A percentile compares a stretch with the other conserved stretches of the same genome.
Evolutionary conservation across 345 rosid genomes (phyloP).

Genomic region (Eucalyptus curtisii): DNA sequence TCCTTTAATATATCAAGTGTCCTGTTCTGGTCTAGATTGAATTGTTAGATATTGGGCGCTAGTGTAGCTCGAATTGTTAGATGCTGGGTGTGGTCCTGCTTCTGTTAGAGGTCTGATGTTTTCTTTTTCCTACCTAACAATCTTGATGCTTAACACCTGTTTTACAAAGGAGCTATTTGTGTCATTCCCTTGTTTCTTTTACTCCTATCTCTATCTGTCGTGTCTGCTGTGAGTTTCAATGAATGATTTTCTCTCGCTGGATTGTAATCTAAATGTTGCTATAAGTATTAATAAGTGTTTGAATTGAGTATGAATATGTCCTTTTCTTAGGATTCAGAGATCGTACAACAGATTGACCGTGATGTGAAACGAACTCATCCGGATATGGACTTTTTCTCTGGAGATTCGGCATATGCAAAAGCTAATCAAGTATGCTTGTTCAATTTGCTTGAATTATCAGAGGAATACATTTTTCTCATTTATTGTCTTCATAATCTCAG

Average conservation of each 20-base stretch:
- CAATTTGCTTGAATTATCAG: not conserved
- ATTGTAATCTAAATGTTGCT: not conserved
- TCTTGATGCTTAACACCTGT: not conserved
- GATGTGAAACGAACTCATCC: slow-evolving; percentile 98
- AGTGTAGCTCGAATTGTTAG: not conserved
- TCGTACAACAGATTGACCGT: slow-evolving; percentile 87
- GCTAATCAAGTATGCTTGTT: slow-evolving; percentile 55
- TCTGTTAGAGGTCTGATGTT: not conserved
- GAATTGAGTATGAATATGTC: not conserved
- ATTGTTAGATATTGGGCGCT: not conserved
- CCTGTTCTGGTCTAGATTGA: not conserved
- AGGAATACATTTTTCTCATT: not conserved
- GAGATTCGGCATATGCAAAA: slow-evolving; percentile 64
- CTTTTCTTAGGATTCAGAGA: slow-evolving; percentile 64
- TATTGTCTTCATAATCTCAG: slow-evolving; percentile 26
- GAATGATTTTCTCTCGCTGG: not conserved
- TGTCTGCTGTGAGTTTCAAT: not conserved
- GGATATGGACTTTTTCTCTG: slow-evolving; percentile 86
- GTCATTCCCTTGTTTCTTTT: not conserved
- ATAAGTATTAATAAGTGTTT: not conserved
- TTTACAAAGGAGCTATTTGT: not conserved
- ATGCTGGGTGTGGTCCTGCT: not conserved
- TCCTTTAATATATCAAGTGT: not conserved
- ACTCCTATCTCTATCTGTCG: not conserved
- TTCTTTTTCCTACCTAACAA: not conserved